phyloP scores from a whole-genome alignment of 768 basidiomycete genomes.

The Tylopilus plumbeoviolaceoides region DNA sequence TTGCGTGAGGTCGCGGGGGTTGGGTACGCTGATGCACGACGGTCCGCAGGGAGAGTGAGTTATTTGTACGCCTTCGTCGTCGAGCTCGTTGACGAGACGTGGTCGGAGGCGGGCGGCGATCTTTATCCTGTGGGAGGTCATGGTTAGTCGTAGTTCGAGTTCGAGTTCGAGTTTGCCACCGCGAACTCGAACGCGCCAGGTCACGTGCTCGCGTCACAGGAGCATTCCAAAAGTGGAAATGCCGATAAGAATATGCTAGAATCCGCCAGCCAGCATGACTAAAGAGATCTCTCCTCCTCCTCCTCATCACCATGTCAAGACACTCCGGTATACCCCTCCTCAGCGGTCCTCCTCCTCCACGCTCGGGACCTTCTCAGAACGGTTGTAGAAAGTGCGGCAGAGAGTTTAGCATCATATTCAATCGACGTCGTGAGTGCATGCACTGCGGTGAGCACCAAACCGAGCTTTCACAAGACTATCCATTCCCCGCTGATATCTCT shows the following conservation, averaged over 20 bases:
- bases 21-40: constrained; percentile 59
- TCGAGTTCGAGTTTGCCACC: constrained; percentile 21
- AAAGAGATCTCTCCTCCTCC: not conserved
- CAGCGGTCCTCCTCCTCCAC: constrained; percentile 57
- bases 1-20: constrained; percentile 64
- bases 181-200: constrained; percentile 17
- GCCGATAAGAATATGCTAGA: constrained; percentile 17
- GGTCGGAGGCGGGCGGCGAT: constrained; percentile 73
- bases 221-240: not conserved
- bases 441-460: constrained; percentile 59
- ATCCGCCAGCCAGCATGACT: not conserved
- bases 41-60: constrained; percentile 38
- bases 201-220: constrained; percentile 22
- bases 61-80: constrained; percentile 58
- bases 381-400: constrained; percentile 69
- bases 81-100: constrained; percentile 53
- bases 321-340: constrained; percentile 60
- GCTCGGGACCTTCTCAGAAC: constrained; percentile 22
- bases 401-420: constrained; percentile 67
- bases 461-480: not conserved
- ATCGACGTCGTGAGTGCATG: constrained; percentile 61
- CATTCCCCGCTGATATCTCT: not conserved
- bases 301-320: constrained; percentile 17
- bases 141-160: not conserved
- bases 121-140: constrained; percentile 50